These are phyloP conservation scores for Pseudogymnoascus sp. DNA, from an alignment of 2,329 filamentous ascomycete genomes.

Conservation along the genomic window DNA sequence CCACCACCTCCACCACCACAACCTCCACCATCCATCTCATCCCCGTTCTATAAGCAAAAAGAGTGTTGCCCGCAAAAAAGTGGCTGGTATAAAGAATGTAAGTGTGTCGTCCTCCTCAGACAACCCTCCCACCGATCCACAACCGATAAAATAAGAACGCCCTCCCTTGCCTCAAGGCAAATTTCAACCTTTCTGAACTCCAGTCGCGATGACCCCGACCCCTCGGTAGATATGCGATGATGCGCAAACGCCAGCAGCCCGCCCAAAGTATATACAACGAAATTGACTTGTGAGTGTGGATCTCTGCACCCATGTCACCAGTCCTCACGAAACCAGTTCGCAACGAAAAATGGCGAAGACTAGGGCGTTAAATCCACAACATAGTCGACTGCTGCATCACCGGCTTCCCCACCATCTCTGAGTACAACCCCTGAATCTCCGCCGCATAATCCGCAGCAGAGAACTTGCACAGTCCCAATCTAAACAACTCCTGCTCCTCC, in stretches of 20 bases:
- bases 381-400: not conserved
- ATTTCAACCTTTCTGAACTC: not conserved
- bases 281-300: not conserved
- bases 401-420: not conserved
- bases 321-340: not conserved
- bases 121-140: too few species aligned
- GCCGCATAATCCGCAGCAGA: constrained; percentile 73
- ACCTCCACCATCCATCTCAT: not conserved
- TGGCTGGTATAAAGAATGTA: constrained; percentile 6
- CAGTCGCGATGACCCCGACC: not conserved
- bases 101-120: not conserved
- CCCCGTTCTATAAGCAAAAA: not conserved
- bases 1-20: not conserved
- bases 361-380: not conserved
- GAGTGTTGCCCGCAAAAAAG: not conserved
- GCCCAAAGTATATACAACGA: not conserved
- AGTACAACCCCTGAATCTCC: constrained; percentile 61
- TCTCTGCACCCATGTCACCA: not conserved
- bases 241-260: not conserved
- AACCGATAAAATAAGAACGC: too few species aligned
- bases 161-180: not conserved
- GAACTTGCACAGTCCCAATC: constrained; percentile 64
- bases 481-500: constrained; percentile 62
- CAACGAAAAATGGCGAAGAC: not conserved
- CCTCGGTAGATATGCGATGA: not conserved